Conservation (phyloP, 2,329 filamentous ascomycete genomes). For the Colletotrichum melonis region DNA sequence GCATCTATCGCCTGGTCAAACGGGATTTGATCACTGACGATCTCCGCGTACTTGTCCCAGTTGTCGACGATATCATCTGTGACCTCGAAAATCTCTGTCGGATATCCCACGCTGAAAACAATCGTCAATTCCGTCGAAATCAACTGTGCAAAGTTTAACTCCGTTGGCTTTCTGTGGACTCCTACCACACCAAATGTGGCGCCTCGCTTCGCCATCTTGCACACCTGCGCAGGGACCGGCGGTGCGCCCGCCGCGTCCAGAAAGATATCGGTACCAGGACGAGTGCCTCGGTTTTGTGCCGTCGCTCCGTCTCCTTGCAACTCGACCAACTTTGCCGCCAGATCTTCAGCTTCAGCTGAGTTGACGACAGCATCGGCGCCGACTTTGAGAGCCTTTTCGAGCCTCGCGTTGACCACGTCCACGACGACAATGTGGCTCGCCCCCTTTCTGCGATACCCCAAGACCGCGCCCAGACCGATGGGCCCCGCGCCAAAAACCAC, state of each 20-base stretch:
- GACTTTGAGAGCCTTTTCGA: constrained; percentile 4
- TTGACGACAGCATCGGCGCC: constrained; percentile 9
- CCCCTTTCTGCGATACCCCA: constrained; percentile 6
- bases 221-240: constrained; percentile 4
- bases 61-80: constrained; percentile 18
- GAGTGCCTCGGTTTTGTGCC: neutral
- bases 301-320: constrained; percentile 2
- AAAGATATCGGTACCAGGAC: constrained; percentile 1
- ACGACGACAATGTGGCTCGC: constrained; percentile 9
- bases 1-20: constrained; percentile 7
- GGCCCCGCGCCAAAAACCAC: constrained; percentile 12
- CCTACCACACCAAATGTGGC: constrained; percentile 12
- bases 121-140: constrained; percentile 10
- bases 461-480: neutral
- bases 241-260: constrained; percentile 17
- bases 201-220: neutral
- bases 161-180: constrained; percentile 14
- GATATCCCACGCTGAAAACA: constrained; percentile 21
- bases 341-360: neutral
- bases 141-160: constrained; percentile 1
- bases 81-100: constrained; percentile 20
- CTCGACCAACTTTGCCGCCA: neutral
- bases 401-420: neutral
- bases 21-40: constrained; percentile 18
- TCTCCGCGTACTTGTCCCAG: constrained; percentile 19